A percentile compares a stretch with the other conserved stretches of the same genome.
Conservation (phyloP, 2,329 filamentous ascomycete genomes). For the Diaporthe sp. region DNA sequence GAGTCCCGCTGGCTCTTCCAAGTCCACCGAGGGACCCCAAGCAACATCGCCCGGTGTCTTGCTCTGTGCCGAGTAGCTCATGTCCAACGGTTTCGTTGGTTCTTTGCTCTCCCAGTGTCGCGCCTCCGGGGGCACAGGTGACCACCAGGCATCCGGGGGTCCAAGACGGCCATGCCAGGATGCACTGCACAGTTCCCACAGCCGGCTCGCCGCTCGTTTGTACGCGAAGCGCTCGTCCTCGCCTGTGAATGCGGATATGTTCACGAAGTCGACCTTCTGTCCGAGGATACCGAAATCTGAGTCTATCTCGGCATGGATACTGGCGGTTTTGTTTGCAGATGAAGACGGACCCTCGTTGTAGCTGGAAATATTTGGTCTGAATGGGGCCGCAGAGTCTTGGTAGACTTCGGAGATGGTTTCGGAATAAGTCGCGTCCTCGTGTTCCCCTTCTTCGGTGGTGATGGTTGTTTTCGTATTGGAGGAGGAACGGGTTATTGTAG, state of each 20-base stretch:
- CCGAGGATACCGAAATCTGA: conserved; percentile 60
- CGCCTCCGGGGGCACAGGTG: conserved; percentile 70
- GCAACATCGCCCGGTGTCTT: conserved; percentile 46
- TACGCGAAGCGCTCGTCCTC: conserved; percentile 87
- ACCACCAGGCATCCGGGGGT: conserved; percentile 68
- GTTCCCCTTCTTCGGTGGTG: conserved; percentile 38
- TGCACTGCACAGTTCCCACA: conserved; percentile 84
- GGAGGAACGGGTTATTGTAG: conserved; percentile 38
- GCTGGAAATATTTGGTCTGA: conserved; percentile 80
- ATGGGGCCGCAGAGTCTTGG: conserved; percentile 80
- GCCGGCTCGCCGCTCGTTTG: conserved; percentile 78
- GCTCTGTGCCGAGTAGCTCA: conserved; percentile 27
- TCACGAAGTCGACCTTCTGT: conserved; percentile 71
- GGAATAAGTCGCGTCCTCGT: conserved; percentile 66
- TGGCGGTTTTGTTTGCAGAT: conserved; percentile 45
- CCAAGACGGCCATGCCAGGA: conserved; percentile 75
- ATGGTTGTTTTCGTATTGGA: conserved; percentile 55
- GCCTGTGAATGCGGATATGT: conserved; percentile 75
- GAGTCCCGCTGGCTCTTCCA: conserved; percentile 56
- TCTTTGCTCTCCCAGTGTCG: conserved; percentile 52
- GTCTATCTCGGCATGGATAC: conserved; percentile 67
- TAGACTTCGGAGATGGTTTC: conserved; percentile 80
- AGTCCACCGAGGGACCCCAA: conserved; percentile 52
- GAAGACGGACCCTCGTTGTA: conserved; percentile 56
- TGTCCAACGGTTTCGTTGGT: conserved; percentile 37